Base-by-base conservation (phyloP, 129 eudicot genomes). In the Apium graveolens region DNA sequence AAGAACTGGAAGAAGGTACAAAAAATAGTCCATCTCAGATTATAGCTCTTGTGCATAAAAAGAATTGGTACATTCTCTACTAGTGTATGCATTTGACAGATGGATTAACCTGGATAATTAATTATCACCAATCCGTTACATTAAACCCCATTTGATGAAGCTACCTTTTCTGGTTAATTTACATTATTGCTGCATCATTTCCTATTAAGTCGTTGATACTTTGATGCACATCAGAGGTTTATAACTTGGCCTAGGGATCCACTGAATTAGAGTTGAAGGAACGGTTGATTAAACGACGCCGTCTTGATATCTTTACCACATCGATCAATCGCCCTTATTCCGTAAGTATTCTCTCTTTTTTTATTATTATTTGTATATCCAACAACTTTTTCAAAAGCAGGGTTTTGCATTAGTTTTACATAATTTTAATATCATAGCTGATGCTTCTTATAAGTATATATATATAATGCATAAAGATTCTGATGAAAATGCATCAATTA, bases 171-270 rank as follows among this genome's bases (percentile, higher is more conserved):
- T 17, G 18, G 60, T 51, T 51, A 11, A 62, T 62, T 62, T 62
- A 2, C 35, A 62, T 62, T 62, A 9, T 27, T 62, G 37, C 17
- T 62, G 70, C 18, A 26, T 29, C 27, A 27, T 62, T 62, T 26
- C 70, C 70, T 62, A 62, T 62, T 27, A 62, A 26, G 16, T 60
- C 69, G 32, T 51, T 51, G 60, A 51, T 18, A 51, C 68, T 20
- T 0, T 60, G 34, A 57, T 21, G 7, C 16, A 20, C 6, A 49
- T 24, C 24, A 39, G 8, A 39, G 49, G 45, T 39, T 39, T 71
- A 71, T 71, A 38, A 21, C 46, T 71, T 16, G 27, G 45, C 49
- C 49, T 71, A 71, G 75, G 75, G 75, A 13, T 39, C 75, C 75
- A 38, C 31, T 71, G 17, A 18, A 39, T 8, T 4, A 31, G n/a